Conservation (phyloP, 768 basidiomycete genomes). For the Auricularia cornea region DNA sequence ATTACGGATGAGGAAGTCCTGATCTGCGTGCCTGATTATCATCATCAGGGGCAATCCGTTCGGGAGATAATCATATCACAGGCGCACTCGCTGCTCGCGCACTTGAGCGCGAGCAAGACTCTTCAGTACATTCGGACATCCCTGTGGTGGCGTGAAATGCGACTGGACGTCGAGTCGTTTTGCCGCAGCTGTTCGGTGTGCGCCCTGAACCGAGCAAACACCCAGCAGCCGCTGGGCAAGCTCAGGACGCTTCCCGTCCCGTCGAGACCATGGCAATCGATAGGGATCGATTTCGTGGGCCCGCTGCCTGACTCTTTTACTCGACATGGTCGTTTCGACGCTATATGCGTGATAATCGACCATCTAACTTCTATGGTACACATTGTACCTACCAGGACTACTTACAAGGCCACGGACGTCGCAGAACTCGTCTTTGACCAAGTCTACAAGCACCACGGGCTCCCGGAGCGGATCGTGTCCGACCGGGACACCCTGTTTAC, state of each 20-base stretch:
- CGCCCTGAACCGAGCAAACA: slow-evolving; percentile 11
- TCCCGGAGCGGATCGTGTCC: slow-evolving; percentile 30
- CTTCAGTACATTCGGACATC: not conserved
- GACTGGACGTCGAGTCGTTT: slow-evolving; percentile 15
- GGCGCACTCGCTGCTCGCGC: too few species aligned
- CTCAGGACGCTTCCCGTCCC: slow-evolving; percentile 17
- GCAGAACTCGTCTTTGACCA: slow-evolving; percentile 28
- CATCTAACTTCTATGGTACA: slow-evolving; percentile 16
- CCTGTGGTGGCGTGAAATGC: slow-evolving; percentile 34
- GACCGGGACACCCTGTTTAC: slow-evolving; percentile 37
- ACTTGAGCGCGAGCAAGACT: too few species aligned
- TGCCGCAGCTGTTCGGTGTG: slow-evolving; percentile 21
- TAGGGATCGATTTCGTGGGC: slow-evolving; percentile 21
- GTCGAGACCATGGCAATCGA: slow-evolving; percentile 16
- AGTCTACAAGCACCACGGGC: slow-evolving; percentile 30
- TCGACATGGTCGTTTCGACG: slow-evolving; percentile 15
- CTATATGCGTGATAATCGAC: slow-evolving; percentile 18
- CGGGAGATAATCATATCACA: too few species aligned
- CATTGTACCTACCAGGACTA: slow-evolving; percentile 21
- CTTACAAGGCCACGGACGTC: slow-evolving; percentile 25
- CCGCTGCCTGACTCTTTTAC: slow-evolving; percentile 17
- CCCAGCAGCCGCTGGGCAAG: slow-evolving; percentile 16
- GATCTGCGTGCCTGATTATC: too few species aligned
- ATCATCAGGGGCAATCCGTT: too few species aligned
- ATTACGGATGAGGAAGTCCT: too few species aligned